A percentile compares a stretch with the other conserved stretches of the same genome.
These are phyloP conservation scores for Arabidopsis lyrata DNA, from an alignment of 441 rosid species.

Conservation along the genomic window DNA sequence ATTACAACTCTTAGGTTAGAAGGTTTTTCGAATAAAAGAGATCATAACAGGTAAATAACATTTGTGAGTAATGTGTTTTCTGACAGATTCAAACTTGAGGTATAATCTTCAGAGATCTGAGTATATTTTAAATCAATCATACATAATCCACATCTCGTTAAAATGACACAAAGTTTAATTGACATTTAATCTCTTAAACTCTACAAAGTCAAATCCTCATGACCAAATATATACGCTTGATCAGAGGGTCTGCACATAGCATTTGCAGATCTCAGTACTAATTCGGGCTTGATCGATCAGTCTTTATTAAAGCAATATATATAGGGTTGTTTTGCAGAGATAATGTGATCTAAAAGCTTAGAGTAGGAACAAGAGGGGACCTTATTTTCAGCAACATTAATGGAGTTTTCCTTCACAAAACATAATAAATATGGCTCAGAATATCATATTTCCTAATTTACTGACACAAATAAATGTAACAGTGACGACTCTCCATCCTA, in stretches of 20 bases:
- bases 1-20: too few species aligned
- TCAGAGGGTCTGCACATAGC: neutral
- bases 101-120: too few species aligned
- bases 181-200: too few species aligned
- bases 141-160: too few species aligned
- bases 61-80: too few species aligned
- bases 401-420: slow-evolving; percentile 30
- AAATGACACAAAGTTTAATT: too few species aligned
- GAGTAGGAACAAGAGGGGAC: slow-evolving; percentile 33
- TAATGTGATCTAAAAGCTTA: slow-evolving; percentile 16
- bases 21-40: too few species aligned
- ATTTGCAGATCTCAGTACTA: neutral
- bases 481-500: slow-evolving; percentile 38
- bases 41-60: too few species aligned
- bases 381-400: slow-evolving; percentile 34
- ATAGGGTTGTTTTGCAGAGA: slow-evolving; percentile 1
- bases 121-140: too few species aligned
- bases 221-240: neutral
- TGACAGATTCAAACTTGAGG: too few species aligned
- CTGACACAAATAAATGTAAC: slow-evolving; percentile 38
- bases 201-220: too few species aligned
- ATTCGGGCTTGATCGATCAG: slow-evolving; percentile 15
- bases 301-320: neutral
- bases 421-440: slow-evolving; percentile 37
- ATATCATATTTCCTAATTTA: slow-evolving; percentile 40